Conservation (phyloP, 139 green algal species). For the Tetradesmus lagerheimii region DNA sequence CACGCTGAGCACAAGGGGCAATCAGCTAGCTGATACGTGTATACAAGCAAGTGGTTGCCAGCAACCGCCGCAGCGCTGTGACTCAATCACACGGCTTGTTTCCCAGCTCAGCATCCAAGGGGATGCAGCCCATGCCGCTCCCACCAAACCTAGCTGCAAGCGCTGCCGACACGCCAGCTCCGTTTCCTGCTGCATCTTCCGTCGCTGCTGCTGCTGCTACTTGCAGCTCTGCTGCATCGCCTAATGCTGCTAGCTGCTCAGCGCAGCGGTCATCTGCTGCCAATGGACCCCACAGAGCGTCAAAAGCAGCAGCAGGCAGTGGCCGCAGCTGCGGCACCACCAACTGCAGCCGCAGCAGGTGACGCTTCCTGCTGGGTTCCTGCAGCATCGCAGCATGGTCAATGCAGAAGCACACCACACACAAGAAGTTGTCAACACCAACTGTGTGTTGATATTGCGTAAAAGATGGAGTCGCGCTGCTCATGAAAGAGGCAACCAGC, state of each 20-base stretch:
- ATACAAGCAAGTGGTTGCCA: too few species aligned
- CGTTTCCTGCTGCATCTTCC: not conserved
- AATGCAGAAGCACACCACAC: too few species aligned
- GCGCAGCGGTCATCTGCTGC: not conserved
- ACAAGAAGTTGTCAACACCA: too few species aligned
- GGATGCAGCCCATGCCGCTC: not conserved
- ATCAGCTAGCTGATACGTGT: too few species aligned
- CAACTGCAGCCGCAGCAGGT: not conserved
- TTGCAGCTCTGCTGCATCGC: not conserved
- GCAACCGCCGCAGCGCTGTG: too few species aligned
- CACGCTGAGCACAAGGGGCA: too few species aligned
- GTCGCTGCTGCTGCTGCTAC: conserved; percentile 23
- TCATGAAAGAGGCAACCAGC: too few species aligned
- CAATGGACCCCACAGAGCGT: not conserved
- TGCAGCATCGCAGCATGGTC: too few species aligned
- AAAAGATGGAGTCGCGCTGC: too few species aligned
- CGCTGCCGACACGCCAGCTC: not conserved
- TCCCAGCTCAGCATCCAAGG: not conserved
- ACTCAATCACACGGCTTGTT: not conserved
- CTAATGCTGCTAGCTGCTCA: not conserved
- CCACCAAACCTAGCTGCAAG: not conserved
- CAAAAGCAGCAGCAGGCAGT: not conserved
- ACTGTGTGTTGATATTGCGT: too few species aligned
- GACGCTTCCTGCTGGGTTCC: not conserved
- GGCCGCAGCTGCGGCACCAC: not conserved